These are phyloP conservation scores for Tricladium varicosporioides DNA, from an alignment of 2,329 filamentous ascomycete species.

Conservation along the genomic window DNA sequence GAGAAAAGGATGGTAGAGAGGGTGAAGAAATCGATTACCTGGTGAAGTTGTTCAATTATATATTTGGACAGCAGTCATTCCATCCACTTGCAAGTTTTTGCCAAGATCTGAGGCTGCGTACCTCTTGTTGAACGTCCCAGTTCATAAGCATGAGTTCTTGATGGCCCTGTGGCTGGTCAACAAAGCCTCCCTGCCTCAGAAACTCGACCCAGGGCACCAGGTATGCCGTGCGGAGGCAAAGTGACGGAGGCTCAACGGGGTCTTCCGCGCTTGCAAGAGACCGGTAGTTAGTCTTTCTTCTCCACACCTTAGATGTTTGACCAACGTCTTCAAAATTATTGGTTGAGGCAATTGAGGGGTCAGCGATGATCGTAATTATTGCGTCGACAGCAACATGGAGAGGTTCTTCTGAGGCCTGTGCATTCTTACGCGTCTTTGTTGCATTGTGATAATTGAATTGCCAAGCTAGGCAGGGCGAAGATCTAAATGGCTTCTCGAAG, in stretches of 20 bases:
- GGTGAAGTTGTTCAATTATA: not conserved
- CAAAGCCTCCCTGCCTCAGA: not conserved
- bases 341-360: not conserved
- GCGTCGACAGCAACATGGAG: not conserved
- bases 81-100: not conserved
- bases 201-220: not conserved
- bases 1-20: slow-evolving; percentile 1
- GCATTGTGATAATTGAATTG: not conserved
- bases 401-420: not conserved
- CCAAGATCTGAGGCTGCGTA: not conserved
- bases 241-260: not conserved
- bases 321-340: not conserved
- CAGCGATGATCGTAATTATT: not conserved
- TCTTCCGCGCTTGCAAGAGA: not conserved
- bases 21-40: not conserved
- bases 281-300: not conserved
- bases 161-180: too few relatives aligned
- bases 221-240: not conserved
- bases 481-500: not conserved
- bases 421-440: not conserved
- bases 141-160: too few relatives aligned
- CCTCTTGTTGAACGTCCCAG: not conserved
- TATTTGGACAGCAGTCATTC: not conserved
- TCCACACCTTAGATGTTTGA: not conserved
- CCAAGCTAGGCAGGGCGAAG: not conserved